Conservation (phyloP, 768 basidiomycete species). For the Psilocybe subaeruginosa region DNA sequence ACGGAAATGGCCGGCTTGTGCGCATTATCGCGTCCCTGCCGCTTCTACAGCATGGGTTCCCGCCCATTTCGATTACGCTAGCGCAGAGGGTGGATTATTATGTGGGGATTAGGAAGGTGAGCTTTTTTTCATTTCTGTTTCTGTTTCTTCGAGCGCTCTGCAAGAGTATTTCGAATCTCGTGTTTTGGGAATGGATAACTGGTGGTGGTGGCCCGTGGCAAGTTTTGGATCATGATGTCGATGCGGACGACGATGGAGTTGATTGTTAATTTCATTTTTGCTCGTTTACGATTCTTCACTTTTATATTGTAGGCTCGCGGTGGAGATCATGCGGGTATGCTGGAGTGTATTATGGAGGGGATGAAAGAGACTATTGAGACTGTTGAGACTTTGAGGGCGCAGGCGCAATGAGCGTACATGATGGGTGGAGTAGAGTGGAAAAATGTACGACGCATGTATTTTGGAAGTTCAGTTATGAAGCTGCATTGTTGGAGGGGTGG, state of each 20-base stretch:
- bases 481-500: no score
- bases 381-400: background rate
- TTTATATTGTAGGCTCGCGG: constrained; percentile 19
- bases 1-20: constrained; percentile 33
- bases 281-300: no score
- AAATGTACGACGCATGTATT: no score
- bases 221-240: no score
- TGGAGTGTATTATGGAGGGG: constrained; percentile 25
- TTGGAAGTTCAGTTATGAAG: no score
- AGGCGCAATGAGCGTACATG: no score
- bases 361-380: constrained; percentile 21
- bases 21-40: constrained; percentile 34
- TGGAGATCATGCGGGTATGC: constrained; percentile 25
- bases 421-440: no score
- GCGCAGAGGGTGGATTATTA: constrained; percentile 28
- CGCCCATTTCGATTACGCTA: constrained; percentile 28
- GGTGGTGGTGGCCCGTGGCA: no score
- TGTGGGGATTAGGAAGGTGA: constrained; percentile 24
- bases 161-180: no score
- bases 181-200: background rate
- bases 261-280: no score
- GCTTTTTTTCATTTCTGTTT: background rate
- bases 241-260: no score
- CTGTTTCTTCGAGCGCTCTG: no score
- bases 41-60: constrained; percentile 30